Conservation (phyloP, 2,329 filamentous ascomycete species). For the Ophidiomyces ophidiicola region DNA sequence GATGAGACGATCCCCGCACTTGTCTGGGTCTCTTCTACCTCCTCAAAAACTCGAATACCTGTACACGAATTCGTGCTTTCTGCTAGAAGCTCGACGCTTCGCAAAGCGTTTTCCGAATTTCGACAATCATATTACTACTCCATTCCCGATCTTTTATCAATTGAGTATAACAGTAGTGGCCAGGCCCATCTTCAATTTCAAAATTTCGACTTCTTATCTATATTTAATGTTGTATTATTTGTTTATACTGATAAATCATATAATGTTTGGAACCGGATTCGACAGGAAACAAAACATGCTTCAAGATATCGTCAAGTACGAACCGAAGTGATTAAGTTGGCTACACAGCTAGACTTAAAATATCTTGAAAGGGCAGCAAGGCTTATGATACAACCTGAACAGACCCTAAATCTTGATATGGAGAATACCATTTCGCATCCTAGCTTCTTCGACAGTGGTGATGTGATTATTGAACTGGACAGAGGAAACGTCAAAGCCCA, state of each 20-base stretch:
- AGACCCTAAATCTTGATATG: conserved; percentile 57
- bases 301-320: conserved; percentile 68
- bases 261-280: conserved; percentile 75
- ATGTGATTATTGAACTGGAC: conserved; percentile 67
- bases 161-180: conserved; percentile 42
- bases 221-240: conserved; percentile 70
- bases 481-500: conserved; percentile 59
- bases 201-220: conserved; percentile 60
- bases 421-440: conserved; percentile 54
- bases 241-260: conserved; percentile 68
- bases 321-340: conserved; percentile 76
- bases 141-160: conserved; percentile 48
- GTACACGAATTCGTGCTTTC: conserved; percentile 71
- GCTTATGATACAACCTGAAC: conserved; percentile 55
- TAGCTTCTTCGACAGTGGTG: conserved; percentile 63
- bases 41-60: conserved; percentile 61
- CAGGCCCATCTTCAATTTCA: conserved; percentile 53
- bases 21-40: conserved; percentile 41
- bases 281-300: conserved; percentile 51
- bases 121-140: conserved; percentile 43
- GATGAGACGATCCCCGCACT: conserved; percentile 20
- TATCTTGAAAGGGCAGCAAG: conserved; percentile 66
- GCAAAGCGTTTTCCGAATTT: conserved; percentile 49
- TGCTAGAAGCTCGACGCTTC: conserved; percentile 58
- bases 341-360: conserved; percentile 55